phyloP scores from a whole-genome alignment of 2,329 filamentous ascomycete genomes.

The Stemphylium beticola region DNA sequence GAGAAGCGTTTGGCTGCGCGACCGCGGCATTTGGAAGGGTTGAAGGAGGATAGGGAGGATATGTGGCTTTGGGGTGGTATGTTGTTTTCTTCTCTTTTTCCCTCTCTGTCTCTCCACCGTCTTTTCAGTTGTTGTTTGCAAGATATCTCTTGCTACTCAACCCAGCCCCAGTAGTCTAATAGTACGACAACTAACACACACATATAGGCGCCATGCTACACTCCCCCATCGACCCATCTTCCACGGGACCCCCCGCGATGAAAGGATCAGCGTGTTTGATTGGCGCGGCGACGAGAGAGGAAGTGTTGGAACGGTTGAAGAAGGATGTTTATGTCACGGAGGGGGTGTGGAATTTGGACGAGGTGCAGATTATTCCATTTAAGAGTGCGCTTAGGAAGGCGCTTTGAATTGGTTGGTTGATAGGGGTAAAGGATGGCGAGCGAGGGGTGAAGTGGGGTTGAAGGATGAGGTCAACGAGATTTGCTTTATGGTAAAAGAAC shows the following conservation, averaged over 20 bases:
- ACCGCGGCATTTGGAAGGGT: slow-evolving; percentile 40
- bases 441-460: too few species aligned
- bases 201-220: slow-evolving; percentile 44
- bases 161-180: neutral
- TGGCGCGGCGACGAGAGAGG: slow-evolving; percentile 70
- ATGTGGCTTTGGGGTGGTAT: slow-evolving; percentile 48
- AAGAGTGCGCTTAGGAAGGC: slow-evolving; percentile 55
- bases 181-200: neutral
- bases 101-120: neutral
- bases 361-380: slow-evolving; percentile 58
- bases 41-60: slow-evolving; percentile 35
- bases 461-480: too few species aligned
- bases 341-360: slow-evolving; percentile 76
- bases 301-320: slow-evolving; percentile 69
- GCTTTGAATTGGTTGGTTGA: too few species aligned
- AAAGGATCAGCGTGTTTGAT: slow-evolving; percentile 75
- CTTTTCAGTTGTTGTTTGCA: too few species aligned
- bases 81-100: slow-evolving; percentile 7
- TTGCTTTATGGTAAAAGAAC: too few species aligned
- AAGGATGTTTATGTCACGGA: slow-evolving; percentile 73
- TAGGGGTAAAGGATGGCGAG: too few species aligned
- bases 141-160: too few species aligned
- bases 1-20: slow-evolving; percentile 53
- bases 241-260: slow-evolving; percentile 68
- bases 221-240: slow-evolving; percentile 61